Percentiles rank a stretch among this genome's conserved stretches.
Evolutionary conservation across 106 monocot species (phyloP).

Genomic region (Hemerocallis citrina): DNA sequence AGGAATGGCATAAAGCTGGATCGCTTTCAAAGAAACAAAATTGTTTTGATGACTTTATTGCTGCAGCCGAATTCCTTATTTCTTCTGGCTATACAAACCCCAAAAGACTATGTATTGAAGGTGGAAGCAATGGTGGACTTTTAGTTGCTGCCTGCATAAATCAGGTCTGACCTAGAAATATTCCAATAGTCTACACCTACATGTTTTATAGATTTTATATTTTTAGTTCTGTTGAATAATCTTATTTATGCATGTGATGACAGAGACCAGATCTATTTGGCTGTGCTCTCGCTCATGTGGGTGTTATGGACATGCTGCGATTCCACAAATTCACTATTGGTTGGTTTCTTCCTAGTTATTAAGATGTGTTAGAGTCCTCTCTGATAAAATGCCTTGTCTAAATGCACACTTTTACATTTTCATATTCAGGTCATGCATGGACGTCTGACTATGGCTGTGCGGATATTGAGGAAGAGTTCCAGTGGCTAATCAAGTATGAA

Average conservation of each 20-base stretch:
- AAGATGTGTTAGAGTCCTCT: neutral
- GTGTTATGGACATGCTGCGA: constrained; percentile 99
- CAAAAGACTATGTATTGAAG: constrained; percentile 76
- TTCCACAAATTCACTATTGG: constrained; percentile 98
- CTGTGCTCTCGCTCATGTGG: constrained; percentile 94
- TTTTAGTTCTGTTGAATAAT: neutral
- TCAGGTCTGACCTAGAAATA: constrained; percentile 63
- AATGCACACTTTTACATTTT: neutral
- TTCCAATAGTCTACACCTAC: neutral
- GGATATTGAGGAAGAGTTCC: constrained; percentile 77
- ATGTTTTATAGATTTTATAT: neutral
- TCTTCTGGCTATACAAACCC: constrained; percentile 64
- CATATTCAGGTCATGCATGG: constrained; percentile 79
- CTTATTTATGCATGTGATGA: constrained; percentile 6
- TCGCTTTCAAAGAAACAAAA: constrained; percentile 91
- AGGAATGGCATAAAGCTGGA: constrained; percentile 99
- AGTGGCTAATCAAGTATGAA: constrained; percentile 89
- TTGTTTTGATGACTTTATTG: constrained; percentile 93
- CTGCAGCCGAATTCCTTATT: constrained; percentile 77
- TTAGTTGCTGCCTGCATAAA: constrained; percentile 90
- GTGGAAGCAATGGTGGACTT: constrained; percentile 97
- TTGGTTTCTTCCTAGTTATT: constrained; percentile 10
- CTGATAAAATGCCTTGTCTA: neutral
- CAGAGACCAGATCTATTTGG: constrained; percentile 96
- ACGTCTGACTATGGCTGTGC: constrained; percentile 96